Base-by-base conservation (phyloP, 1,284 basidiomycete species). In the Microbotryum scabiosae region DNA sequence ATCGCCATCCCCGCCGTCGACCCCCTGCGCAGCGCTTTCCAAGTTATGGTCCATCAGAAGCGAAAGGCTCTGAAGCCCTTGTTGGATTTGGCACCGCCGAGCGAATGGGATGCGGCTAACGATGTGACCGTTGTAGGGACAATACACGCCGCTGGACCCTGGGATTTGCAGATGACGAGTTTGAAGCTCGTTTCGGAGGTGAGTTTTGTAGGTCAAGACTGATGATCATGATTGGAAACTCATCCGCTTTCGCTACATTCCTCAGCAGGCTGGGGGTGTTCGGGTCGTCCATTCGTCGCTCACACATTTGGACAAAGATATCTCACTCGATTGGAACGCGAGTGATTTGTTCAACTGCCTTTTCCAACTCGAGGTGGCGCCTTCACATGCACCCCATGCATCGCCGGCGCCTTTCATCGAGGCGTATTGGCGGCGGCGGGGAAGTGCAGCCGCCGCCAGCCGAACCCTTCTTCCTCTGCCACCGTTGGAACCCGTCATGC, bases 351-450 rank as follows among this genome's bases (percentile, higher is more conserved):
- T 86, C 62, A 80, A 79, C 41, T 78, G 82, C 30, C 68, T 80
- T 14, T 83, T 82, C 66, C 79, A 79, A 10, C 74, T 87, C n/a
- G 64, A 71, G 36, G 66, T 68, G 16, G 51, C 41, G 51, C 53
- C 36, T 6, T n/a, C 56, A 46, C 10, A 77, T 78, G 50, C 70
- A 84, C 61, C 72, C 77, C 4, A 66, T 75, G 20, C 75, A 8
- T 78, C 79, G 16, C 82, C 82, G 0, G 86, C 84, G 1, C 76
- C 77, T 59, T 85, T 28, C 43, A 21, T 86, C 67, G 76, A 80
- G 45, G 72, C 89, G 28, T 75, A 71, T 8, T 90, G 88, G 88
- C 77, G 80, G 75, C 82, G 85, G 87, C 21, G n/a, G 12, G 28
- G 26, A 25, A 36, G 46, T 43, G 43, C 41, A 10, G 49, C 41